Evolutionary conservation across 2,329 filamentous ascomycete genomes (phyloP), one percentile per base, ranked within the genome.

Genomic region (Ciborinia camelliae): DNA sequence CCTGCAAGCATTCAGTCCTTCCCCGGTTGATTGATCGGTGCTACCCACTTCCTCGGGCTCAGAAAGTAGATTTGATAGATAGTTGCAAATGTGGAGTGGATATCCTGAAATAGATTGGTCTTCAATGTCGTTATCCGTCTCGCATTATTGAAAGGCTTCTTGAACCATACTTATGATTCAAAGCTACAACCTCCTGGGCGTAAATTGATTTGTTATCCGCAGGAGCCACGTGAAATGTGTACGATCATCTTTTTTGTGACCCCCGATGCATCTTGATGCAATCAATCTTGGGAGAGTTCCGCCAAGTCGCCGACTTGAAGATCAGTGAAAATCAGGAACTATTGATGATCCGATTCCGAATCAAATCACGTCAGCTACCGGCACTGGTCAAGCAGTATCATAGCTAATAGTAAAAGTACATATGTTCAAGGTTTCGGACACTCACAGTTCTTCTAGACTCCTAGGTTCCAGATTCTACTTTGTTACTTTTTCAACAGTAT

Each of bases 301-400:
- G 50, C 60, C 60, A 63, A 63, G 60, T 63, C 60, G 60, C 60
- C 60, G 60, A 63, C 60, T 55, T 63, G 37, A 54, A 45, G 50
- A 62, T 55, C 50, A 39, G 28, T 35, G 41, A 12, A 58, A 23
- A 45, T 47, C 45, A 61, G 55, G 55, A 52, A 61, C 45, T 39
- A 50, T 50, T 23, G n/a, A 39, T 61, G 26, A 61, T 61, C 58
- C 45, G 45, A 61, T 39, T 51, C 23, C 18, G 32, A 28, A 39
- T 52, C 23, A 23, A 35, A 37, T 37, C 7, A n/a, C 32, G 4
- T 37, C 32, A 39, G 35, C 35, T 32, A 58, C 41, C 54, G 28
- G 6, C 30, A 47, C n/a, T n/a, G n/a, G 43, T 47, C 43, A 30
- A 39, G 23, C 32, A 28, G 28, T 20, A 50, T 37, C 43, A 51